A percentile compares a stretch with the other conserved stretches of the same genome.
These are phyloP conservation scores for Drechslerella stenobrocha DNA, from an alignment of 2,329 filamentous ascomycete species.

Conservation along the genomic window DNA sequence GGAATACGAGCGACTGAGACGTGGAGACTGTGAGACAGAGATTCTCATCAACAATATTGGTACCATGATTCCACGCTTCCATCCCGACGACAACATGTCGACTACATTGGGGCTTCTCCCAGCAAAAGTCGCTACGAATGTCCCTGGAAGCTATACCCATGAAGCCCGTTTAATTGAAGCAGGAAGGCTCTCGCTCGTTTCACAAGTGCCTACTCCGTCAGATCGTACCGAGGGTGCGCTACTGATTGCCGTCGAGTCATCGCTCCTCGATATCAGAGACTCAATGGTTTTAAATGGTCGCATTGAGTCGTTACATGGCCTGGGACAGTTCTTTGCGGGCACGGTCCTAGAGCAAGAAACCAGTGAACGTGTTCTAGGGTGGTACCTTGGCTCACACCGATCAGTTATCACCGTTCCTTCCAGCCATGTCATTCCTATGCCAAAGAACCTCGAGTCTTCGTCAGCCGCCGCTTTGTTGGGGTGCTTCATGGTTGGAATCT, in stretches of 20 bases:
- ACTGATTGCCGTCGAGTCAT: constrained; percentile 6
- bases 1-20: constrained; percentile 28
- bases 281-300: constrained; percentile 14
- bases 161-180: constrained; percentile 22
- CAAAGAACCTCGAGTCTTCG: not conserved
- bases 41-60: constrained; percentile 18
- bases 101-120: constrained; percentile 42
- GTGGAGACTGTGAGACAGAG: constrained; percentile 42
- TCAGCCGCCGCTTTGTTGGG: not conserved
- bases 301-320: constrained; percentile 13
- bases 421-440: not conserved
- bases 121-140: constrained; percentile 11
- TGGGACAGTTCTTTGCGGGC: constrained; percentile 20
- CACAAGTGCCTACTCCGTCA: constrained; percentile 4
- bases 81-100: constrained; percentile 50
- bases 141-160: constrained; percentile 38
- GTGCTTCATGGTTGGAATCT: constrained; percentile 11
- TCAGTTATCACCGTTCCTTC: constrained; percentile 6
- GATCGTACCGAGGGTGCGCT: constrained; percentile 1
- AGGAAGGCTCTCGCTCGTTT: constrained; percentile 30
- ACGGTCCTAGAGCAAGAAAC: not conserved
- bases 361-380: constrained; percentile 10
- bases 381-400: constrained; percentile 20
- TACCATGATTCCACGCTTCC: constrained; percentile 46
- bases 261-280: constrained; percentile 15